Percentiles rank a stretch among this genome's conserved stretches.
These are phyloP conservation scores for Irpex rosettiformis DNA, from an alignment of 1,284 basidiomycete species.

Conservation along the genomic window DNA sequence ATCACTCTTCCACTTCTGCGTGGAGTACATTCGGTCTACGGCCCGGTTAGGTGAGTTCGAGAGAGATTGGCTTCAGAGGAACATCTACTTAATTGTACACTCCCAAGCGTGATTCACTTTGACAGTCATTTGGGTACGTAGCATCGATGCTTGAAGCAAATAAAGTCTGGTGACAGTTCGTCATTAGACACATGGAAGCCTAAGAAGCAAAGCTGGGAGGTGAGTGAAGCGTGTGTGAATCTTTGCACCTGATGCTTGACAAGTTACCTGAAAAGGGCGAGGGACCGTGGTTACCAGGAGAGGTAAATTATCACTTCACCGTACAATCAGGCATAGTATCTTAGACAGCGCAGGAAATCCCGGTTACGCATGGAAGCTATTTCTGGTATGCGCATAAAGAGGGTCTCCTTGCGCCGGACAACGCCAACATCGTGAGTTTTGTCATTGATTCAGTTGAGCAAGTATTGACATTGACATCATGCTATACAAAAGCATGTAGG, in stretches of 20 bases:
- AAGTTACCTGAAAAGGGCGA: slow-evolving; percentile 11
- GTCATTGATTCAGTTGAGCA: neutral
- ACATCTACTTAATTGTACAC: neutral
- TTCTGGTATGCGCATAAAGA: slow-evolving; percentile 39
- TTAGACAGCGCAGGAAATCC: slow-evolving; percentile 23
- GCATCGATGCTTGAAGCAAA: neutral
- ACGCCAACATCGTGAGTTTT: slow-evolving; percentile 33
- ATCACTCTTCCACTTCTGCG: slow-evolving; percentile 37
- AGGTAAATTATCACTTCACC: slow-evolving; percentile 15
- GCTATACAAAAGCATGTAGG: slow-evolving; percentile 28
- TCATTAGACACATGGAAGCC: slow-evolving; percentile 33
- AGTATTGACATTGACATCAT: neutral
- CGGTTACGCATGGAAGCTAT: slow-evolving; percentile 36
- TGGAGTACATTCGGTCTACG: slow-evolving; percentile 33
- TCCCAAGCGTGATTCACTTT: slow-evolving; percentile 36
- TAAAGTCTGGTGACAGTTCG: neutral
- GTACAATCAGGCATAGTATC: neutral
- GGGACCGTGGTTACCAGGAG: slow-evolving; percentile 32
- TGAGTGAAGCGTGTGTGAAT: slow-evolving; percentile 11
- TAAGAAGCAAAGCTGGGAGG: slow-evolving; percentile 3
- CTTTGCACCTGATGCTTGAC: neutral
- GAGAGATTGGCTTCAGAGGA: neutral
- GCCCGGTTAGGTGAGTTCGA: slow-evolving; percentile 30
- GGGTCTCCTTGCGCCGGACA: slow-evolving; percentile 35
- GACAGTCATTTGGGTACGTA: slow-evolving; percentile 35